A percentile compares a stretch with the other conserved stretches of the same genome.
phyloP scores from a whole-genome alignment of 768 basidiomycete genomes.

The Trametes punicea region DNA sequence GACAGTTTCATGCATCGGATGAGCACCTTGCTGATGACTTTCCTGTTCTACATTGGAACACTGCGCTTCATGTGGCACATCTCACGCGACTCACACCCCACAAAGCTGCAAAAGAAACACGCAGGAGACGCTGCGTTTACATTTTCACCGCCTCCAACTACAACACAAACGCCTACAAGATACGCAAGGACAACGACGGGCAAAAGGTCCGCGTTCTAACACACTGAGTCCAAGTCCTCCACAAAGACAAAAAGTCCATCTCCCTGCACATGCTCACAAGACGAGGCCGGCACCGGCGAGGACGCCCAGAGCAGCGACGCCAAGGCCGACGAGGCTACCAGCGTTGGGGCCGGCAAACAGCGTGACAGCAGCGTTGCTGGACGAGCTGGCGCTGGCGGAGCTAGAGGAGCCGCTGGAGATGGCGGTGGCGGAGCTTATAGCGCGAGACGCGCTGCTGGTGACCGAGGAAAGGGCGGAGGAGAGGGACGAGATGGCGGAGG shows the following conservation, averaged over 20 bases:
- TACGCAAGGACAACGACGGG: background rate
- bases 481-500: constrained; percentile 4
- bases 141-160: too few species aligned
- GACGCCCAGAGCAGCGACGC: constrained; percentile 6
- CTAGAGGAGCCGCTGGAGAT: background rate
- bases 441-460: constrained; percentile 2
- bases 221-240: background rate
- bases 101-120: too few species aligned
- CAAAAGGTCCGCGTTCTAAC: background rate
- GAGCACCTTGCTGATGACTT: too few species aligned
- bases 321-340: constrained; percentile 1
- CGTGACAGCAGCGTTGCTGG: constrained; percentile 5
- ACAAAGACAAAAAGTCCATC: too few species aligned
- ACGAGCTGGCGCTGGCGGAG: background rate
- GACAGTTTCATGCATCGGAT: too few species aligned
- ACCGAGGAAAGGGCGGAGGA: background rate
- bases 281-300: constrained; percentile 13
- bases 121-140: too few species aligned
- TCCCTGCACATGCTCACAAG: background rate
- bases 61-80: too few species aligned
- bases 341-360: background rate
- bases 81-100: too few species aligned
- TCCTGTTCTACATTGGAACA: too few species aligned
- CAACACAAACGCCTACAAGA: too few species aligned
- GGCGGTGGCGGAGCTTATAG: background rate